phyloP scores from a whole-genome alignment of 1,284 basidiomycete species.

The Waitea zeae region DNA sequence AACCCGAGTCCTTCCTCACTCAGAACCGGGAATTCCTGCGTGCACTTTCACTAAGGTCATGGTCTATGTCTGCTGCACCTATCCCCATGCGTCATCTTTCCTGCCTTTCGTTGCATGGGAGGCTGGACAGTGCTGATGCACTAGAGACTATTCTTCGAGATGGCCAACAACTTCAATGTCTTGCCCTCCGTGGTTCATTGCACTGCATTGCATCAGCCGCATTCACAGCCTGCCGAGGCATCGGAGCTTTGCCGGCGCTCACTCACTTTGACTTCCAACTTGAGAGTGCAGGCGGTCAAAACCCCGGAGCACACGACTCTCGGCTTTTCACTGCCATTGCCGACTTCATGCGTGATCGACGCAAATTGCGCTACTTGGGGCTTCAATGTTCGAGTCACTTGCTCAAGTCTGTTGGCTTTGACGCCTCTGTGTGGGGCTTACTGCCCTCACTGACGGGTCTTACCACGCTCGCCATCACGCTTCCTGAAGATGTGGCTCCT shows the following conservation, averaged over 20 bases:
- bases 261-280: constrained; percentile 42
- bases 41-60: no score
- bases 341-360: constrained; percentile 43
- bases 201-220: no score
- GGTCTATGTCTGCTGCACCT: no score
- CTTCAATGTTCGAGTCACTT: constrained; percentile 31
- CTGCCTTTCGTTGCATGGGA: no score
- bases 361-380: constrained; percentile 30
- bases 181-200: no score
- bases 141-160: no score
- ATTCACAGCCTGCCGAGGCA: no score
- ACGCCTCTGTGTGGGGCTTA: constrained; percentile 53
- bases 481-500: constrained; percentile 43
- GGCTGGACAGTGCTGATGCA: no score
- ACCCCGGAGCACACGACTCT: constrained; percentile 26
- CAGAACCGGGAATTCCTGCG: constrained; percentile 37
- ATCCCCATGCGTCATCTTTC: no score
- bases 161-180: no score
- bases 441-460: constrained; percentile 35
- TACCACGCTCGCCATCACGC: constrained; percentile 34
- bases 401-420: constrained; percentile 42
- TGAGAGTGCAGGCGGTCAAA: constrained; percentile 22
- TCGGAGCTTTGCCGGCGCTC: constrained; percentile 41
- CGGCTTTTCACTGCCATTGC: constrained; percentile 51
- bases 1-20: constrained; percentile 27